Base-by-base conservation (phyloP, 2,329 filamentous ascomycete species). In the Penicillium polonicum region DNA sequence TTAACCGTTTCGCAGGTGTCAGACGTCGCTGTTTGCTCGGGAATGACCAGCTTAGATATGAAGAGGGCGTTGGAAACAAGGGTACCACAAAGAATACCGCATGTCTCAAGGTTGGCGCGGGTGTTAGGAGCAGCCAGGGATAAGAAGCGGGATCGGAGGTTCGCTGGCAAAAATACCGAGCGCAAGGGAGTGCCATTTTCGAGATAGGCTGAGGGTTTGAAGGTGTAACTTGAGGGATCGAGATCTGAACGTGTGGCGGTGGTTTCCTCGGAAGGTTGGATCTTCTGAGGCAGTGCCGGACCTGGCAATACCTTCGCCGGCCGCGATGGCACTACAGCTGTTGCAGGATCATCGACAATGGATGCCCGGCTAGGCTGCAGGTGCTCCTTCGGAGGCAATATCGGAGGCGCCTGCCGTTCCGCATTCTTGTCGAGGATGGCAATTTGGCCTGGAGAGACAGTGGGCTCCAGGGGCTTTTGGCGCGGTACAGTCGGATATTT, bases 1-100 rank as follows among this genome's bases (percentile, higher is more conserved):
- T 97, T 94, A 48, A 91, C 86, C 21, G 91, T 97, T 75, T 97
- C 93, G 73, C 94, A 99, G 0, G 94, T 97, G 70, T 99, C 93
- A 3, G 88, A 87, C 0, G 93, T 97, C 68, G 89, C 88, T 52
- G 86, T 89, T 73, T 99, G 94, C 69, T 96, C 90, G 0, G 94
- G 94, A 23, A 99, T 92, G 25, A 99, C 83, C 5, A 99, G 83
- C 55, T 88, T 87, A 5, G 88, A 91, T 58, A 99, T 87, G 77
- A 97, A 97, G 3, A 99, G 81, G 0, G 94, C 94, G 71, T 97
- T 97, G 65, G 92, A 93, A 68, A 96, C 89, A 1, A 92, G 81
- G 1, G 91, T 93, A 8, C 93, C 94, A 69, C 92, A 96, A 12
- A 99, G 83, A 64, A 99, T 93, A 36, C 93, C 94, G 71, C 94